Base-by-base conservation (phyloP, 495 filamentous ascomycete genomes). In the Lichina pygmaea region DNA sequence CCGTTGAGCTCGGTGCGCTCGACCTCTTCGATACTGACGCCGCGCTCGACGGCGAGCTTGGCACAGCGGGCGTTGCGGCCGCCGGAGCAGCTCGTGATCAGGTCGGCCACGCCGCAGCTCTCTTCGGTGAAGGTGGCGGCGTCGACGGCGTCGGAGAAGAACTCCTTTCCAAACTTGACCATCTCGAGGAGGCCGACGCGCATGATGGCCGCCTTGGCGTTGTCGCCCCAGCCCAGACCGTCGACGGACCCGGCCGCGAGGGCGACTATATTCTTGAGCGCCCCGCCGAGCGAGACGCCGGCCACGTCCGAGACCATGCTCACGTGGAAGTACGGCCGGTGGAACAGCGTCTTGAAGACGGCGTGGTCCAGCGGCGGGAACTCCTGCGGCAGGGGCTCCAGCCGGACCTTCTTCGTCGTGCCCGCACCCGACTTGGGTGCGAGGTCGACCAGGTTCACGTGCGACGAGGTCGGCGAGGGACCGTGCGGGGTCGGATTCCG, bases 251-350 rank as follows among this genome's bases (percentile, higher is more conserved):
- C 91, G 7, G 89, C 85, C 3, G 86, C 85, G 7, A 99, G 62
- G 9, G 91, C 91, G 46, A 99, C 80, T 49, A 99, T 79, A 62
- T 99, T 99, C 65, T 99, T 99, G 45, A 99, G 68, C 2, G 91
- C 91, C 12, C 91, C 91, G 32, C 84, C 79, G 45, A 99, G 79
- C 10, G 89, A 93, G 8, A 93, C 86, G 50, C 91, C 91, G 6
- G 85, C 91, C 6, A 95, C 86, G 53, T 99, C 91, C 33, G 68
- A 77, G 12, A 92, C 78, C 55, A 95, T 76, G 40, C 78, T 75
- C 10, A 94, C 86, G 58, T 94, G 86, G 70, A 99, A 95, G 63
- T 99, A 99, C 0, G 85, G 85, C 37, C 91, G 76, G 62, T 92
- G 79, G 72, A 99, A 95, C 32, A 99, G 77, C 16, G 70, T 70